Percentiles rank a stretch among this genome's conserved stretches.
These are phyloP conservation scores for Apiotrichum sp. DNA, from an alignment of 1,284 basidiomycete genomes.

Conservation along the genomic window DNA sequence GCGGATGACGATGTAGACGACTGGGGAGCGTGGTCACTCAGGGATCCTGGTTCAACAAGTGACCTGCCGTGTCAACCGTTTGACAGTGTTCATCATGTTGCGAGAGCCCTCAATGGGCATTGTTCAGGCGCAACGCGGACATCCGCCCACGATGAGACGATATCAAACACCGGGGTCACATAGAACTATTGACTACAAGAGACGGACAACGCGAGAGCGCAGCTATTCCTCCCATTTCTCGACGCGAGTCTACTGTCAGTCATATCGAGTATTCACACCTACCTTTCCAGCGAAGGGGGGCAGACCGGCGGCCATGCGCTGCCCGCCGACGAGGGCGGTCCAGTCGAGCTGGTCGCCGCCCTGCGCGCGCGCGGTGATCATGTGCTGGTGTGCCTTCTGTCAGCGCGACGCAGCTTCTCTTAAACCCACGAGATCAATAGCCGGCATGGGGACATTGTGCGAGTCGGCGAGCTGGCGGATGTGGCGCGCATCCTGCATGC, in stretches of 20 bases:
- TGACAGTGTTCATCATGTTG: too few relatives aligned
- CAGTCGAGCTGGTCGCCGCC: constrained; percentile 46
- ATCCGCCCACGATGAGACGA: too few relatives aligned
- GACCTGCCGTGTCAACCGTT: too few relatives aligned
- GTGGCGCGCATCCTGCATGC: constrained; percentile 70
- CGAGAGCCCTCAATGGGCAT: too few relatives aligned
- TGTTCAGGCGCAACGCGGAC: too few relatives aligned
- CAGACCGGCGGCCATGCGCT: constrained; percentile 45
- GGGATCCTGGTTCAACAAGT: too few relatives aligned
- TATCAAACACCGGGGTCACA: too few relatives aligned
- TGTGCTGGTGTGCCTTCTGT: constrained; percentile 56
- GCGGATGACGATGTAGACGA: too few relatives aligned
- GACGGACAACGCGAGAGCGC: too few relatives aligned
- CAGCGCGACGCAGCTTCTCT: neutral
- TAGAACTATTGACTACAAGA: too few relatives aligned
- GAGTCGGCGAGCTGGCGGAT: constrained; percentile 52
- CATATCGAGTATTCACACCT: constrained; percentile 8
- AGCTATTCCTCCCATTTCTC: constrained; percentile 10
- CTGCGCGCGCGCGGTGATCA: constrained; percentile 66
- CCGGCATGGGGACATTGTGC: constrained; percentile 72
- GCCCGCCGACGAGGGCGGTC: constrained; percentile 45
- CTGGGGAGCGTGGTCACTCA: too few relatives aligned
- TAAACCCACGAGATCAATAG: constrained; percentile 58
- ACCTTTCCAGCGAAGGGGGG: constrained; percentile 43
- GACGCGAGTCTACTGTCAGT: constrained; percentile 7